Evolutionary conservation across 140 eudicot species (phyloP), one percentile per base, ranked within the genome.

Genomic region (Erigeron philadelphicus): DNA sequence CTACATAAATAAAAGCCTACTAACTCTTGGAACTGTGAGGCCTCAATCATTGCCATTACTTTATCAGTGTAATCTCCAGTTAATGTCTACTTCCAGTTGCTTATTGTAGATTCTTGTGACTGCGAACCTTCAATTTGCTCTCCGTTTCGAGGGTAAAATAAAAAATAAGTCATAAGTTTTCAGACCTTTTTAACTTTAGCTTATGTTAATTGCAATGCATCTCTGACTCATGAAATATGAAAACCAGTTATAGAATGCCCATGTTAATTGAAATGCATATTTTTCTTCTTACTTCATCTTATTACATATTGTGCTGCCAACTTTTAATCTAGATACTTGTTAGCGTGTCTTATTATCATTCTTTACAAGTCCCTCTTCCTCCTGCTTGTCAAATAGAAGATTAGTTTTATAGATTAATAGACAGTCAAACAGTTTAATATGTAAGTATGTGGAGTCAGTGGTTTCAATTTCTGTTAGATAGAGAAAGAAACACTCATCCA

Each of bases 11-110:
- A 92, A 92, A 79, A 92, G 98, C 83, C 88, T 92, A 76, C 80
- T 92, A 72, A 86, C 95, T 71, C 96, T 92, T 75, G 96, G 98
- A 84, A 86, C 96, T 79, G 96, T 89, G 87, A 88, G 96, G 67
- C 79, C 82, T 80, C 63, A 54, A 62, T 68, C 70, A 64, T 71
- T 76, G 75, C 79, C 77, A 61, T 78, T 82, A 42, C 55, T 68
- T 78, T 66, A 47, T 74, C 62, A 70, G 67, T 73, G 72, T 69
- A 67, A 43, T 66, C 75, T 76, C 42, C 44, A 75, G 40, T 54
- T 50, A 60, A 71, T 42, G 16, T 54, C 40, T 42, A 16, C 49
- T 66, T 75, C 45, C 53, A 42, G 16, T 65, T 44, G 66, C 61
- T 46, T 53, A 66, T 38, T 40, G 42, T 38, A 38, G 44, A 72